Percentiles rank a stretch among this genome's conserved stretches.
phyloP scores from a whole-genome alignment of 2,329 filamentous ascomycete genomes.

The Bertia moriformis region DNA sequence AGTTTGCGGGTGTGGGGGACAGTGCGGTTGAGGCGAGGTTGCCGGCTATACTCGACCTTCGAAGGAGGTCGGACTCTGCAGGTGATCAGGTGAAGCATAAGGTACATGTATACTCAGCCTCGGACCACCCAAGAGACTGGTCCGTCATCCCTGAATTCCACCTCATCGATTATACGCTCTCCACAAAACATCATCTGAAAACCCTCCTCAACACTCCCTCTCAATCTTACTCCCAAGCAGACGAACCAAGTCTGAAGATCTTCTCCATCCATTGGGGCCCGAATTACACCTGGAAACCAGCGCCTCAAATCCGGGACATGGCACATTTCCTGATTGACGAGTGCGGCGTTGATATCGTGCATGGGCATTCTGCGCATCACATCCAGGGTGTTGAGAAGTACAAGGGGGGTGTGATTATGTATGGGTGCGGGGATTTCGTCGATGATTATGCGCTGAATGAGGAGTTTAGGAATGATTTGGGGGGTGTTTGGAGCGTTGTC shows the following conservation, averaged over 20 bases:
- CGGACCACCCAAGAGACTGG: conserved; percentile 20
- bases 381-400: conserved; percentile 22
- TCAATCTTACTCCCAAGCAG: not conserved
- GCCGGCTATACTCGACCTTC: not conserved
- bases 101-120: conserved; percentile 17
- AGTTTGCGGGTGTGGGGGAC: not conserved
- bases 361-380: conserved; percentile 23
- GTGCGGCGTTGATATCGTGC: conserved; percentile 22
- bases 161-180: conserved; percentile 16
- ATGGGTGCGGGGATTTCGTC: conserved; percentile 25
- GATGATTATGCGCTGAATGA: conserved; percentile 20
- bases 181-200: conserved; percentile 10
- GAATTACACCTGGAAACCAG: conserved; percentile 20
- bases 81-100: not conserved
- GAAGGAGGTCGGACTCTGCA: not conserved
- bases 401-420: conserved; percentile 17
- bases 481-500: conserved; percentile 19
- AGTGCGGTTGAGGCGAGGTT: not conserved
- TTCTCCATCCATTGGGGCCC: conserved; percentile 24
- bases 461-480: conserved; percentile 20
- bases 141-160: conserved; percentile 15
- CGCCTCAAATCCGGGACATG: conserved; percentile 12
- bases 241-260: conserved; percentile 13
- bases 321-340: conserved; percentile 23
- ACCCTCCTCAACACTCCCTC: not conserved